Evolutionary conservation across 75 land plant genomes (phyloP).

Genomic region (Pseudotsuga menziesii): DNA sequence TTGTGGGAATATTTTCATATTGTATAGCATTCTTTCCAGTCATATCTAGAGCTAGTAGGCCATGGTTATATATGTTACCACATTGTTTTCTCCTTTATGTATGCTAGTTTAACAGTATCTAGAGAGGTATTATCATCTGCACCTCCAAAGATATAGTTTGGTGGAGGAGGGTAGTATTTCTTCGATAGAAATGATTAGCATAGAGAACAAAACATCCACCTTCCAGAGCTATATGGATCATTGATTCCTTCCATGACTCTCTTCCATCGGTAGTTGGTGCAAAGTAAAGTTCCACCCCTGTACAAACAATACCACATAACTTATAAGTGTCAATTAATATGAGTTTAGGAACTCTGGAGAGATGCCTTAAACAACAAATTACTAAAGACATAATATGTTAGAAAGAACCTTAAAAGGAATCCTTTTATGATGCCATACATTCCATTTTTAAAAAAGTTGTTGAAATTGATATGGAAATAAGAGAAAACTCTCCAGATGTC

Average conservation of each 20-base stretch:
- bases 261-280: slow-evolving; percentile 92
- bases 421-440: background rate
- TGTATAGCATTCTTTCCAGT: too few relatives aligned
- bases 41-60: too few relatives aligned
- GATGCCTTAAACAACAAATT: background rate
- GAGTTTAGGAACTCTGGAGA: background rate
- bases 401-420: background rate
- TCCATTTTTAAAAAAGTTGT: too few relatives aligned
- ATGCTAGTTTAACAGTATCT: slow-evolving; percentile 64
- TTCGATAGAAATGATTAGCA: slow-evolving; percentile 84
- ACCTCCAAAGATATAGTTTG: slow-evolving; percentile 65
- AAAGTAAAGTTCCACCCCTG: slow-evolving; percentile 94
- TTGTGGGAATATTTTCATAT: too few relatives aligned
- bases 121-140: slow-evolving; percentile 62
- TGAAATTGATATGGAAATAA: too few relatives aligned
- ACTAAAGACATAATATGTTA: background rate
- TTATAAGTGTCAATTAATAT: background rate
- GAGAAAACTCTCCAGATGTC: too few relatives aligned
- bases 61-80: too few relatives aligned
- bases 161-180: slow-evolving; percentile 94
- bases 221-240: slow-evolving; percentile 91
- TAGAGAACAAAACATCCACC: slow-evolving; percentile 97
- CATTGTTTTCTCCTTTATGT: too few relatives aligned
- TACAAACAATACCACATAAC: slow-evolving; percentile 4
- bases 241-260: slow-evolving; percentile 83